A percentile compares a stretch with the other conserved stretches of the same genome.
phyloP scores from a whole-genome alignment of 257 asterid genomes.

The Sherardia arvensis region DNA sequence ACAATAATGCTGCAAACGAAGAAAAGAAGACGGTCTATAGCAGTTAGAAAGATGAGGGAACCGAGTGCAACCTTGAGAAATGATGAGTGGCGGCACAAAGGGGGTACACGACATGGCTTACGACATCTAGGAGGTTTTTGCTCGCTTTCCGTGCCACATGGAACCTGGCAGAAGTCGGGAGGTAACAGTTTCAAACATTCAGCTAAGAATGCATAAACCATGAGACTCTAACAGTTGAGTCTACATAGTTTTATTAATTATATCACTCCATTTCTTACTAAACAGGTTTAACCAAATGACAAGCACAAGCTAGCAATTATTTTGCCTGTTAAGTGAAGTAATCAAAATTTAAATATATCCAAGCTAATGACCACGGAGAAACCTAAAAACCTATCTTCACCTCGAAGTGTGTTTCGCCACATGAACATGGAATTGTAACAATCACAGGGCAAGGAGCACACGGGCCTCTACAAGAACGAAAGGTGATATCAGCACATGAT shows the following conservation, averaged over 20 bases:
- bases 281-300: neutral
- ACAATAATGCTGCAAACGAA: neutral
- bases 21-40: slow-evolving; percentile 5
- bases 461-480: slow-evolving; percentile 60
- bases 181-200: slow-evolving; percentile 3
- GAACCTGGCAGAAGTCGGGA: slow-evolving; percentile 56
- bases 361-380: neutral
- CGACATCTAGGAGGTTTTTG: slow-evolving; percentile 89
- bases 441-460: slow-evolving; percentile 93
- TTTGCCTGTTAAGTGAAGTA: neutral
- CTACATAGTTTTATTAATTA: neutral
- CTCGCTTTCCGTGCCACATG: slow-evolving; percentile 83
- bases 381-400: slow-evolving; percentile 20
- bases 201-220: neutral
- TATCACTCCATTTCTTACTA: neutral
- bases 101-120: slow-evolving; percentile 53
- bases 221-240: neutral
- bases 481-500: slow-evolving; percentile 14
- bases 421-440: slow-evolving; percentile 79
- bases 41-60: neutral
- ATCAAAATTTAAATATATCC: neutral
- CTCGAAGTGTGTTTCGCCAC: slow-evolving; percentile 84
- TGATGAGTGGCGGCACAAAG: slow-evolving; percentile 61
- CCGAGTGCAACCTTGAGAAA: slow-evolving; percentile 51
- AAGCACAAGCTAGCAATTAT: neutral